phyloP scores from a whole-genome alignment of 106 monocot genomes.

The Phalaenopsis equestris region DNA sequence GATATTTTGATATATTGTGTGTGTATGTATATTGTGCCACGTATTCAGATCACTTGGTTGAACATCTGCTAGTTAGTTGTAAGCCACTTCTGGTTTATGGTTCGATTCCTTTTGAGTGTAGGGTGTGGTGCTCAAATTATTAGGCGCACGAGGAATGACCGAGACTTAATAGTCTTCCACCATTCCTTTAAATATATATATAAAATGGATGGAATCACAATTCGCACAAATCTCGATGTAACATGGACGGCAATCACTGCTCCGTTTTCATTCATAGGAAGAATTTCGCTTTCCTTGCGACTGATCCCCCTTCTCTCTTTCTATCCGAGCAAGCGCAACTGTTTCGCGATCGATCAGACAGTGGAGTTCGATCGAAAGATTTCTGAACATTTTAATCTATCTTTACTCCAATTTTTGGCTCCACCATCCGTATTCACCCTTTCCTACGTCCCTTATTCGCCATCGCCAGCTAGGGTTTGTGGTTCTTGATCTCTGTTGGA shows the following conservation, averaged over 20 bases:
- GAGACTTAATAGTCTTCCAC: no score
- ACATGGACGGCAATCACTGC: background rate
- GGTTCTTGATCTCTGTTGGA: background rate
- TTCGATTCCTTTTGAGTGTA: no score
- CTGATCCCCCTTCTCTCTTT: background rate
- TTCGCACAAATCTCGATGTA: background rate
- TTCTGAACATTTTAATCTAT: background rate
- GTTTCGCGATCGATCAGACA: background rate
- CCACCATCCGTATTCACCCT: background rate
- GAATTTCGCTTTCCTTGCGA: background rate
- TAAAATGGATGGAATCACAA: no score
- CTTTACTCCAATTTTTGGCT: background rate
- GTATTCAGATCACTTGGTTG: no score
- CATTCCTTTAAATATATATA: no score
- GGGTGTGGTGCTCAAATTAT: no score
- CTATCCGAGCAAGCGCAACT: background rate
- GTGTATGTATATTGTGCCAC: no score
- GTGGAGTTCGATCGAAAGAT: background rate
- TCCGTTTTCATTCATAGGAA: background rate
- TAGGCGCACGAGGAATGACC: no score
- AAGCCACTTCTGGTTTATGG: no score
- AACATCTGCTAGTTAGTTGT: no score
- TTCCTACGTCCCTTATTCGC: background rate
- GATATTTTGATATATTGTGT: no score
- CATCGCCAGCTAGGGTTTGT: background rate